A percentile compares a stretch with the other conserved stretches of the same genome.
Evolutionary conservation across 2,329 filamentous ascomycete genomes (phyloP).

Genomic region (Neonectria sp.): DNA sequence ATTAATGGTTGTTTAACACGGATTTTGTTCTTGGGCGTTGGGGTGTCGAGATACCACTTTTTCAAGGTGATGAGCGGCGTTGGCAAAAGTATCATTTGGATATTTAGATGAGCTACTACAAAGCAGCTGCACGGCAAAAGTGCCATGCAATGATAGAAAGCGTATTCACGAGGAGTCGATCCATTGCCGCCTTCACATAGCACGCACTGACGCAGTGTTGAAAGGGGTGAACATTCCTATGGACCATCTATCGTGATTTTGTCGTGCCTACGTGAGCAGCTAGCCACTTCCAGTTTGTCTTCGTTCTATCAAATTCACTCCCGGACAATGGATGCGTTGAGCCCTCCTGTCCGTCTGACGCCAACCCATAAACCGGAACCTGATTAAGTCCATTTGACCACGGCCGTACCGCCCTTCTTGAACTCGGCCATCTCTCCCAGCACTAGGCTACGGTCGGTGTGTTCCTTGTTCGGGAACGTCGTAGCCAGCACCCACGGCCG

Average conservation of each 20-base stretch:
- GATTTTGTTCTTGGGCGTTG: conserved; percentile 41
- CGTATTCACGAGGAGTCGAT: conserved; percentile 3
- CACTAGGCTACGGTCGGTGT: conserved; percentile 75
- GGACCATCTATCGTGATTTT: conserved; percentile 25
- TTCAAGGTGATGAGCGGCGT: conserved; percentile 30
- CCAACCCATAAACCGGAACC: conserved; percentile 26
- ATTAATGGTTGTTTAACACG: conserved; percentile 16
- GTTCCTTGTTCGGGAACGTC: conserved; percentile 87
- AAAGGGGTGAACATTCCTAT: background rate
- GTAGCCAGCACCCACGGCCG: conserved; percentile 84
- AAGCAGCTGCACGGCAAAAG: conserved; percentile 20
- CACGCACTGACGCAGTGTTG: background rate
- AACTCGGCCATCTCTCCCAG: conserved; percentile 75
- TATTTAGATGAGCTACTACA: conserved; percentile 28
- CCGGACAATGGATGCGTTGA: conserved; percentile 14
- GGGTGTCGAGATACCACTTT: conserved; percentile 48
- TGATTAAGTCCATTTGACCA: conserved; percentile 70
- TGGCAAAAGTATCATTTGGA: conserved; percentile 15
- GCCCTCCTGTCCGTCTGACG: conserved; percentile 29
- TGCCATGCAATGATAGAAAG: conserved; percentile 14
- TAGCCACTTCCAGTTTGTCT: conserved; percentile 2
- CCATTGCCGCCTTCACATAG: background rate
- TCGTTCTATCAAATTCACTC: conserved; percentile 26
- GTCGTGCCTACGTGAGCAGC: conserved; percentile 19
- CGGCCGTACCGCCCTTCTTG: conserved; percentile 75